A percentile compares a stretch with the other conserved stretches of the same genome.
phyloP scores from a whole-genome alignment of 768 basidiomycete genomes.

The Boletus insuetus region DNA sequence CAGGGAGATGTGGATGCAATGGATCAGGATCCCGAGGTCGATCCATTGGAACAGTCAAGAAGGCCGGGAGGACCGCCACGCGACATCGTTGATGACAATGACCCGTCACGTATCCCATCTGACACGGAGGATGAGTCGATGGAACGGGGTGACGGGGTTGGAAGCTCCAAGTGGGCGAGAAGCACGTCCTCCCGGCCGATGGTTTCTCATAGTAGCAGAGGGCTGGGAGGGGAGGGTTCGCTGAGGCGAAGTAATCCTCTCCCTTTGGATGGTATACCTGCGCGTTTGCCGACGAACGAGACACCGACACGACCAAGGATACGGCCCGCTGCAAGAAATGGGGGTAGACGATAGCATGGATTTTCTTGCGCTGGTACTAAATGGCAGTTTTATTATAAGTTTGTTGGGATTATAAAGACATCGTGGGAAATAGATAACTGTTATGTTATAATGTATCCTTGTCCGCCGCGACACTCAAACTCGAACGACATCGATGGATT shows the following conservation, averaged over 20 bases:
- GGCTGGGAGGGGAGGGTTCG: constrained; percentile 21
- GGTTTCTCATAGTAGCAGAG: constrained; percentile 16
- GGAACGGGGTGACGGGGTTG: constrained; percentile 28
- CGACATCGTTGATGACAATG: constrained; percentile 27
- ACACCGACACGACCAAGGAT: constrained; percentile 62
- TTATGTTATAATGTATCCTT: constrained; percentile 10
- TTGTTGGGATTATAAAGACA: constrained; percentile 11
- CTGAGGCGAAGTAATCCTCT: constrained; percentile 25
- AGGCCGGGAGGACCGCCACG: constrained; percentile 27
- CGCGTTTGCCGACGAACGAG: constrained; percentile 43
- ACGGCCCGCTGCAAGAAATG: constrained; percentile 37
- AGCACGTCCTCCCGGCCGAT: constrained; percentile 19
- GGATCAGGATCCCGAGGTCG: constrained; percentile 58
- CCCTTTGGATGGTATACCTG: constrained; percentile 33
- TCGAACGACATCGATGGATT: constrained; percentile 54
- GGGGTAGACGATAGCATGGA: constrained; percentile 43
- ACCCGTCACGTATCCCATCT: constrained; percentile 22
- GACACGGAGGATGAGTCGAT: constrained; percentile 34
- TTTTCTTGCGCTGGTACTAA: too few species aligned
- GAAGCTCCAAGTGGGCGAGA: constrained; percentile 31
- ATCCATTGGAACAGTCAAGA: constrained; percentile 32
- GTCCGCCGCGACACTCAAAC: neutral
- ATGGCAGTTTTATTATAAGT: too few species aligned
- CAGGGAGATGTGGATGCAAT: constrained; percentile 66
- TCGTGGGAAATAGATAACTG: constrained; percentile 27